Evolutionary conservation across 1,139 yeast species (phyloP), one percentile per base, ranked within the genome.

Genomic region (Suhomyces chickasaworum): DNA sequence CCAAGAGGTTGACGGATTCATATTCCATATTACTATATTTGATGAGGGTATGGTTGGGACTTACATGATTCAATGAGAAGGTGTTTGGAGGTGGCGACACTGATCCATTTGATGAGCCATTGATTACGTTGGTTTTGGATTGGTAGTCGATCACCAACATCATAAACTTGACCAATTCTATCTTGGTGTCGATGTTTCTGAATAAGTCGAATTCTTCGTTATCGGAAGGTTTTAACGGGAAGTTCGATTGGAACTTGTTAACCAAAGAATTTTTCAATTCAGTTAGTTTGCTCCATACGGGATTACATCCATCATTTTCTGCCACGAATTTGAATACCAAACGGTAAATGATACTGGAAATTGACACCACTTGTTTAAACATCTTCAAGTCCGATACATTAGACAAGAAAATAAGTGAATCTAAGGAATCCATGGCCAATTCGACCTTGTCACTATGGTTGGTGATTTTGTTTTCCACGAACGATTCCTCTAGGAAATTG

Each of bases 131-230:
- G 53, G 81, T 71, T 30, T 80, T 77, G 20, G 87, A 76, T 57
- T 91, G 97, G 23, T 82, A 80, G 46, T 82, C 81, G 33, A 91
- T 81, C 2, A 89, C 80, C 42, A 81, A 79, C 46, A 87, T 81
- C 7, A 89, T 79, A 52, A 91, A 84, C 64, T 86, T 89, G 45
- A 86, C 70, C 23, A 88, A 71, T 37, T 91, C 86, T 22, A 88
- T 68, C 61, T 81, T 83, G 39, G 83, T 71, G 16, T 79, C 81
- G 35, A 82, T 61, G 40, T 83, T 77, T 58, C 83, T 73, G 32
- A 67, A 54, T 29, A 65, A 62, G 56, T 80, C 83, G 33, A 75
- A 72, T 55, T 81, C 84, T 35, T 63, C 70, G 54, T 75, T 77
- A 44, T 73, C 77, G n/a, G 77, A 69, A 18, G 69, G 55, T 5